These are phyloP conservation scores for Pleurotus ostreatus DNA, from an alignment of 768 basidiomycete species.

Conservation along the genomic window DNA sequence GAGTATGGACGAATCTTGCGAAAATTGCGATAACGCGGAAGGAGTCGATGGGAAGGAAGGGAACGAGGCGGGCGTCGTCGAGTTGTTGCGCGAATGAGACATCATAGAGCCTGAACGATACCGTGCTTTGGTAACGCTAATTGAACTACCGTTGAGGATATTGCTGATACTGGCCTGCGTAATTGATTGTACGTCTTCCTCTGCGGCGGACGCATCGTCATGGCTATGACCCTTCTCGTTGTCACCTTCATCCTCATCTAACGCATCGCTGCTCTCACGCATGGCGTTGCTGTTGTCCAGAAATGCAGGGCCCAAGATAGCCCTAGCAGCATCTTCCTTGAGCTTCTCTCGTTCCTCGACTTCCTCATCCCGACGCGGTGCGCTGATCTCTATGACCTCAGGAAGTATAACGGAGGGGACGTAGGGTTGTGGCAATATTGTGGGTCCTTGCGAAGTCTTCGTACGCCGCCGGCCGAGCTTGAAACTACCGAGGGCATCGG, in stretches of 20 bases:
- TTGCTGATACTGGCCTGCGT: background rate
- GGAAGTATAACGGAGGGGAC: slow-evolving; percentile 43
- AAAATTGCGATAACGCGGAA: slow-evolving; percentile 46
- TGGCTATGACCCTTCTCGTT: slow-evolving; percentile 26
- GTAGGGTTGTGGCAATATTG: slow-evolving; percentile 15
- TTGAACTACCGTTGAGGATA: background rate
- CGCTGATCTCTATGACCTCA: slow-evolving; percentile 71
- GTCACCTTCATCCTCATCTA: slow-evolving; percentile 26
- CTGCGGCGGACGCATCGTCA: slow-evolving; percentile 5
- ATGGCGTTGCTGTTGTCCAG: slow-evolving; percentile 24
- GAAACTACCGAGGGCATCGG: slow-evolving; percentile 41
- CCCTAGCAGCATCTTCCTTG: slow-evolving; percentile 70
- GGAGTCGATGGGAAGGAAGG: slow-evolving; percentile 65
- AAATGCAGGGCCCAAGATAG: slow-evolving; percentile 57
- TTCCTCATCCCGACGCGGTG: slow-evolving; percentile 52
- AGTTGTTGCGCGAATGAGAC: slow-evolving; percentile 29
- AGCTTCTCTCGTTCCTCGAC: slow-evolving; percentile 73
- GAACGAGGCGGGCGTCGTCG: slow-evolving; percentile 31
- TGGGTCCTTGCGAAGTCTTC: slow-evolving; percentile 26
- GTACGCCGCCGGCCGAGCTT: slow-evolving; percentile 41
- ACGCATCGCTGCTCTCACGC: slow-evolving; percentile 28
- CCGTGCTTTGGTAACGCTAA: slow-evolving; percentile 21
- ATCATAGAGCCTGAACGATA: slow-evolving; percentile 35
- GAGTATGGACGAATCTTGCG: slow-evolving; percentile 47
- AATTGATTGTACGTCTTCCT: slow-evolving; percentile 3